These are phyloP conservation scores for Globisporangium polare DNA, from an alignment of 352 stramenopile species.

Conservation along the genomic window DNA sequence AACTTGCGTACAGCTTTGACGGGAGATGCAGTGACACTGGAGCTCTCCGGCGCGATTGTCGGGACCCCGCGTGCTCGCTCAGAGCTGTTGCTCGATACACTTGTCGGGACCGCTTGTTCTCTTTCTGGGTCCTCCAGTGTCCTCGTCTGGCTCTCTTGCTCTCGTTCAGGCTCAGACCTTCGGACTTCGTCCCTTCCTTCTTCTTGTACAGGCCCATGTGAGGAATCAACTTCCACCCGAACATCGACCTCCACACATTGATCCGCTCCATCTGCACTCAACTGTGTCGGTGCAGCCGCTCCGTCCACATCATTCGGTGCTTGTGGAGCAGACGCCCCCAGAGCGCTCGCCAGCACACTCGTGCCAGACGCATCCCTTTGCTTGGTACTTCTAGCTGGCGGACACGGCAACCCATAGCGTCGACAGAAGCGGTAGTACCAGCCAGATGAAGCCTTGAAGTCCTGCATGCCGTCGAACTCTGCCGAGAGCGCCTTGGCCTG, in stretches of 20 bases:
- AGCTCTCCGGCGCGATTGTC: background rate
- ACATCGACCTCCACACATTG: background rate
- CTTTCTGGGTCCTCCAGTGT: background rate
- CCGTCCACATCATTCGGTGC: background rate
- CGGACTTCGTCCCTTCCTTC: background rate
- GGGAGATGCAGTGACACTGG: background rate
- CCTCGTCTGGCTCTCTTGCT: background rate
- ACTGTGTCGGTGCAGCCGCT: background rate
- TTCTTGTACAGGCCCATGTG: background rate
- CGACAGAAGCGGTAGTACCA: constrained; percentile 58
- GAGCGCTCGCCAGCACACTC: background rate
- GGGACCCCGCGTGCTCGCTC: background rate
- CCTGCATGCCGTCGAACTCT: constrained; percentile 30
- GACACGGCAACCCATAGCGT: constrained; percentile 31
- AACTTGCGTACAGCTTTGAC: background rate
- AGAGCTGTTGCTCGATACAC: background rate
- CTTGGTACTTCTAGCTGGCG: constrained; percentile 3
- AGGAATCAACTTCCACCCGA: background rate
- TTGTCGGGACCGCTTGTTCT: background rate
- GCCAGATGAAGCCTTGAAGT: constrained; percentile 50
- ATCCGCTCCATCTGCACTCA: background rate
- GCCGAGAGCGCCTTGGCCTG: constrained; percentile 32
- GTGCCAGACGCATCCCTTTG: background rate
- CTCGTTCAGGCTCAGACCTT: background rate
- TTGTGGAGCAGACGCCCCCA: background rate